Percentiles rank a stretch among this genome's conserved stretches.
Evolutionary conservation across 106 monocot species (phyloP).

Genomic region (Posidonia australis): DNA sequence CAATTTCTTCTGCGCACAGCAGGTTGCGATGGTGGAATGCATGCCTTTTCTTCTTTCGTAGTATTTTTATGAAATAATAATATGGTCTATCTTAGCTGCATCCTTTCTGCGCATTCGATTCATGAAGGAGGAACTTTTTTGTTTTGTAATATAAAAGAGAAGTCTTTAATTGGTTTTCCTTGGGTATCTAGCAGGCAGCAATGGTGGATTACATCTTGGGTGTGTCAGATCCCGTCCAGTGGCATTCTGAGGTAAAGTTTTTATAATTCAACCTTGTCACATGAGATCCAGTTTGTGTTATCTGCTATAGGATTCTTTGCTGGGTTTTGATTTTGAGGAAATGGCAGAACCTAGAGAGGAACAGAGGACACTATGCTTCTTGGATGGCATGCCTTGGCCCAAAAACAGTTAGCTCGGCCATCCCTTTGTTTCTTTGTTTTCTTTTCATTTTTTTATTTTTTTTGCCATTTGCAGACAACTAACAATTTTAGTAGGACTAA

Average conservation of each 20-base stretch:
- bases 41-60: no score
- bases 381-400: slow-evolving; percentile 72
- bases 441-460: not conserved
- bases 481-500: not conserved
- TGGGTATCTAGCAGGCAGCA: slow-evolving; percentile 5
- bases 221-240: slow-evolving; percentile 59
- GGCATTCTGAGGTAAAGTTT: slow-evolving; percentile 57
- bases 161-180: no score
- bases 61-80: no score
- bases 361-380: slow-evolving; percentile 65
- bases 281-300: no score
- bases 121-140: no score
- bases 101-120: no score
- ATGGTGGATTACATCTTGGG: slow-evolving; percentile 98
- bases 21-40: no score
- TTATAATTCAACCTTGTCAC: not conserved
- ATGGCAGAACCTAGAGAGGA: slow-evolving; percentile 72
- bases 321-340: not conserved
- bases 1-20: no score
- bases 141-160: no score
- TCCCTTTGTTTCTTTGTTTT: not conserved
- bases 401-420: slow-evolving; percentile 27
- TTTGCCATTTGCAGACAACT: not conserved
- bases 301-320: not conserved
- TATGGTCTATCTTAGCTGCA: no score